Evolutionary conservation across 306 rosid genomes (phyloP).

Genomic region (Hippophae gyantsensis): DNA sequence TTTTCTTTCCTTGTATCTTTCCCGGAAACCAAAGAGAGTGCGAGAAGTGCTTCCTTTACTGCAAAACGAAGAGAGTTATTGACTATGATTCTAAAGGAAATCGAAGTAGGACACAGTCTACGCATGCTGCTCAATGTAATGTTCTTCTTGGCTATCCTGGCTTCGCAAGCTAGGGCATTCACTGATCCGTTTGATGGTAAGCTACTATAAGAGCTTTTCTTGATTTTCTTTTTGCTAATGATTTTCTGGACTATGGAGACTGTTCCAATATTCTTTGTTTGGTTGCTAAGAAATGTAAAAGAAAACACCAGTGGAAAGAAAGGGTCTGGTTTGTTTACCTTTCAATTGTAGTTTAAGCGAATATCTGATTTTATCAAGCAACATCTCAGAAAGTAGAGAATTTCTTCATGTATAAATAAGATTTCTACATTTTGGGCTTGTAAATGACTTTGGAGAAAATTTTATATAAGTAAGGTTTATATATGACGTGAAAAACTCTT

Average conservation of each 20-base stretch:
- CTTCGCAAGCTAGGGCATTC: conserved; percentile 31
- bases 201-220: not conserved
- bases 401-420: too few relatives aligned
- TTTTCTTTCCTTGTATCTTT: not conserved
- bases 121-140: conserved; percentile 18
- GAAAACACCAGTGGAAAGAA: not conserved
- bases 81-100: conserved; percentile 18
- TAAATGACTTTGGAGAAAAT: too few relatives aligned
- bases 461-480: too few relatives aligned
- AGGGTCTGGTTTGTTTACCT: too few relatives aligned
- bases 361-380: too few relatives aligned
- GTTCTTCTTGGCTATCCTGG: conserved; percentile 37
- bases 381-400: too few relatives aligned
- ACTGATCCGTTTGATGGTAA: conserved; percentile 55
- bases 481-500: too few relatives aligned
- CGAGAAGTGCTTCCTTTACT: too few relatives aligned
- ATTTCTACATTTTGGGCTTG: too few relatives aligned
- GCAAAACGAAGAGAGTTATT: conserved; percentile 1
- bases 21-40: too few relatives aligned
- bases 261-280: conserved; percentile 4
- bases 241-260: not conserved
- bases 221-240: conserved; percentile 1
- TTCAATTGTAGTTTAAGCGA: too few relatives aligned
- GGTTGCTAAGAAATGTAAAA: conserved; percentile 9
- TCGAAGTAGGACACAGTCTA: conserved; percentile 26